Percentiles rank a stretch among this genome's conserved stretches.
phyloP scores from a whole-genome alignment of 192 early-diverging fungal genomes.

The Backusella parvicylindrica region DNA sequence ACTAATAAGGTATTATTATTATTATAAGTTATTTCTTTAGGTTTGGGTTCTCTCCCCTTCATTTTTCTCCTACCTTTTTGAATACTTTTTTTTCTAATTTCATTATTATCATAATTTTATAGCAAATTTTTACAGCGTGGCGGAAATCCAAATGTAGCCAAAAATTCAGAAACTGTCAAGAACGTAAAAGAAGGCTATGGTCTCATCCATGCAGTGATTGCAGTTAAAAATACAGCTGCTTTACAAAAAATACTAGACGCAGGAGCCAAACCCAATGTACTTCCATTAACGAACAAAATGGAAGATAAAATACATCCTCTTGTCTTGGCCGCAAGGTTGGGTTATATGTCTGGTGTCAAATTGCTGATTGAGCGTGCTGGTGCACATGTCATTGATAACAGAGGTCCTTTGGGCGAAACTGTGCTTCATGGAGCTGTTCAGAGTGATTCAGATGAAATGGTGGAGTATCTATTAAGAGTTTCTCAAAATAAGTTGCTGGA shows the following conservation, averaged over 20 bases:
- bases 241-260: slow-evolving; percentile 17
- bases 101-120: no score
- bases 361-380: slow-evolving; percentile 14
- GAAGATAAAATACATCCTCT: slow-evolving; percentile 16
- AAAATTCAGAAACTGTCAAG: slow-evolving; percentile 11
- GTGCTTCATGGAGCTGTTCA: slow-evolving; percentile 17
- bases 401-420: slow-evolving; percentile 7
- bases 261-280: slow-evolving; percentile 21
- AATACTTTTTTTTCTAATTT: not conserved
- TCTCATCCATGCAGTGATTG: slow-evolving; percentile 25
- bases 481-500: slow-evolving; percentile 4
- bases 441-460: not conserved
- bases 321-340: slow-evolving; percentile 17
- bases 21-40: no score
- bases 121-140: slow-evolving; percentile 29
- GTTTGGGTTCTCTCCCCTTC: no score
- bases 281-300: not conserved
- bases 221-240: slow-evolving; percentile 13
- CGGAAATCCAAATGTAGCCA: slow-evolving; percentile 30
- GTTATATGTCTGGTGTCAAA: slow-evolving; percentile 20
- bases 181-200: slow-evolving; percentile 25
- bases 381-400: slow-evolving; percentile 4
- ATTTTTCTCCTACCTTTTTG: not conserved
- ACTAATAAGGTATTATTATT: slow-evolving; percentile 11
- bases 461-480: slow-evolving; percentile 15